phyloP scores from a whole-genome alignment of 345 rosid genomes.

The Citrus inodora region DNA sequence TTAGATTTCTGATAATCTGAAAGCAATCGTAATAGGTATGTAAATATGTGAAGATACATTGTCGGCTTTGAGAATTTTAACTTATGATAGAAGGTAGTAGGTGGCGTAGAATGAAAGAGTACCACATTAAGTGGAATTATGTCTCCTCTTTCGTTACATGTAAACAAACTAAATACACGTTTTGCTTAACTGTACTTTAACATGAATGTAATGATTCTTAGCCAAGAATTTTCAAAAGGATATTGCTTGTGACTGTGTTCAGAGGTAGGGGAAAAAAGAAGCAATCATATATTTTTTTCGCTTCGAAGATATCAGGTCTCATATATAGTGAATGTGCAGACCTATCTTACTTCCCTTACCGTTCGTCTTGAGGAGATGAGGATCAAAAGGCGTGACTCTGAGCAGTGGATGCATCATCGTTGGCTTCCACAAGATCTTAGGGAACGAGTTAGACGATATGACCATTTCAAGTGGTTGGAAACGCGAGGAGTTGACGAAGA shows the following conservation, averaged over 20 bases:
- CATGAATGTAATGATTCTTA: too few species aligned
- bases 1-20: too few species aligned
- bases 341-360: conserved; percentile 76
- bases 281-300: background rate
- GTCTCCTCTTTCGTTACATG: too few species aligned
- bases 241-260: background rate
- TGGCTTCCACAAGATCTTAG: conserved; percentile 72
- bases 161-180: too few species aligned
- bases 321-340: conserved; percentile 40
- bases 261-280: background rate
- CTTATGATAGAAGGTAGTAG: too few species aligned
- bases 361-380: conserved; percentile 93
- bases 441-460: conserved; percentile 64
- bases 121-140: too few species aligned
- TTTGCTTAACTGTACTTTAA: too few species aligned
- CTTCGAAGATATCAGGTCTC: background rate
- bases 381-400: conserved; percentile 85
- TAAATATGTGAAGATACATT: too few species aligned
- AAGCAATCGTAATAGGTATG: too few species aligned
- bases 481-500: conserved; percentile 80
- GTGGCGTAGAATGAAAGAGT: too few species aligned
- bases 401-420: conserved; percentile 95
- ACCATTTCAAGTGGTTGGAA: conserved; percentile 78
- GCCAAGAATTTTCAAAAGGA: background rate
- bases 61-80: too few species aligned